These are phyloP conservation scores for Daldinia caldariorum DNA, from an alignment of 495 filamentous ascomycete species.

Conservation along the genomic window DNA sequence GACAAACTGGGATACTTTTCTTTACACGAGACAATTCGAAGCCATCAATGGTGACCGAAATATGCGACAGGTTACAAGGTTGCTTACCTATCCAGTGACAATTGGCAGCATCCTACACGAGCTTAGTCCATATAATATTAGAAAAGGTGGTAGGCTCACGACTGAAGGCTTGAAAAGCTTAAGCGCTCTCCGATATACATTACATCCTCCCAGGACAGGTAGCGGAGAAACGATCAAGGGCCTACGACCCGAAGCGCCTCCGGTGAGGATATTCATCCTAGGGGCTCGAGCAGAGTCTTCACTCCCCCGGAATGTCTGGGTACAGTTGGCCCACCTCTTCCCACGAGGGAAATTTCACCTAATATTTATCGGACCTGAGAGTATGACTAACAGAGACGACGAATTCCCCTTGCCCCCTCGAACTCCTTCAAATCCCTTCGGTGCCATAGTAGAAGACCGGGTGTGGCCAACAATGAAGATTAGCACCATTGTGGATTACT, in stretches of 20 bases:
- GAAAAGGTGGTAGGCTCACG: conserved; percentile 76
- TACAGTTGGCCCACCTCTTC: conserved; percentile 91
- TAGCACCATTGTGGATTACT: conserved; percentile 96
- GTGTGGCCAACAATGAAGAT: conserved; percentile 90
- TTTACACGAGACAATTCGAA: conserved; percentile 87
- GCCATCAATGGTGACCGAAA: conserved; percentile 88
- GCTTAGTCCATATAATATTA: conserved; percentile 87
- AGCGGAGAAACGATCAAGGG: conserved; percentile 78
- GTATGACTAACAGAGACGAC: conserved; percentile 86
- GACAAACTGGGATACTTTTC: conserved; percentile 97
- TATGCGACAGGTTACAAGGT: conserved; percentile 88
- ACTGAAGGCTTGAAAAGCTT: conserved; percentile 90
- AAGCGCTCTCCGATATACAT: conserved; percentile 88
- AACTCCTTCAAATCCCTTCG: conserved; percentile 86
- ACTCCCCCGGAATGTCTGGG: conserved; percentile 91
- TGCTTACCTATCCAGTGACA: conserved; percentile 93
- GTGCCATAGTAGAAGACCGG: conserved; percentile 88
- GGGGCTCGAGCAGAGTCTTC: conserved; percentile 97
- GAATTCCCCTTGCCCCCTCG: conserved; percentile 91
- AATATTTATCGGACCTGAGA: conserved; percentile 95
- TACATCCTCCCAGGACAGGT: conserved; percentile 86
- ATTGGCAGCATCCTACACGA: conserved; percentile 93
- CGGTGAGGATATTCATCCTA: conserved; percentile 91
- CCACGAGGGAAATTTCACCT: conserved; percentile 81
- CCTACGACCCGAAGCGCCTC: conserved; percentile 82